A percentile compares a stretch with the other conserved stretches of the same genome.
Evolutionary conservation across 805 yeast genomes (phyloP).

Genomic region (Ogataea corticis): DNA sequence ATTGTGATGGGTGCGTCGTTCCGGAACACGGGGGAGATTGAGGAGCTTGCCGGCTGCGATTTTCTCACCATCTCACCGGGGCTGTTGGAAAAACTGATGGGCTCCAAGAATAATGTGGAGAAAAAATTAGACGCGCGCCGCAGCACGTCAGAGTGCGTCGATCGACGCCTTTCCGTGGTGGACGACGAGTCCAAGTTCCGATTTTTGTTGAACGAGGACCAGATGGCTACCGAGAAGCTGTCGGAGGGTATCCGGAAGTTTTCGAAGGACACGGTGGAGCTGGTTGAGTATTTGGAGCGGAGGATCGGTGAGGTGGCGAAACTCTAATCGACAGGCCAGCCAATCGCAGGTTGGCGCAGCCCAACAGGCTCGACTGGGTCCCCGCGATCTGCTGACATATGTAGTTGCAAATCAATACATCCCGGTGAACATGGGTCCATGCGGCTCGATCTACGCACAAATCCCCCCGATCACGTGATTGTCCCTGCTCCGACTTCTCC

Average conservation of each 20-base stretch:
- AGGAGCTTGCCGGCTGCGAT: conserved; percentile 95
- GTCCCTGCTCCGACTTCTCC: conserved; percentile 4
- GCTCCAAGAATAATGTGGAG: conserved; percentile 75
- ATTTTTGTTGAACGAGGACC: conserved; percentile 88
- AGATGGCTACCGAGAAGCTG: conserved; percentile 97
- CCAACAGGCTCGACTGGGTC: too few relatives aligned
- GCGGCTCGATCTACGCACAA: too few relatives aligned
- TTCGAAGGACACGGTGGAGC: conserved; percentile 41
- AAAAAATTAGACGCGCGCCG: conserved; percentile 65
- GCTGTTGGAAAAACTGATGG: conserved; percentile 80
- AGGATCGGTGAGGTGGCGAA: conserved; percentile 13
- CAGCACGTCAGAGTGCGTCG: conserved; percentile 52
- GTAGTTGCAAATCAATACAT: too few relatives aligned
- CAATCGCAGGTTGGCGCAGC: too few relatives aligned
- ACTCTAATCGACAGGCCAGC: background rate
- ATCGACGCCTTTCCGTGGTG: conserved; percentile 71
- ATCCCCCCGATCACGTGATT: background rate
- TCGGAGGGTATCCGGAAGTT: conserved; percentile 97
- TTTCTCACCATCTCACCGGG: conserved; percentile 92
- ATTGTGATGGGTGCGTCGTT: conserved; percentile 99
- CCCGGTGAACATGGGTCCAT: too few relatives aligned
- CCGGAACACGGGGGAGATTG: conserved; percentile 94
- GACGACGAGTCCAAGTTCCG: conserved; percentile 88
- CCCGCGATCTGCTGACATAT: too few relatives aligned
- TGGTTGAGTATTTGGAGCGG: conserved; percentile 11